These are phyloP conservation scores for Lasiosphaeria miniovina DNA, from an alignment of 495 filamentous ascomycete species.

Conservation along the genomic window DNA sequence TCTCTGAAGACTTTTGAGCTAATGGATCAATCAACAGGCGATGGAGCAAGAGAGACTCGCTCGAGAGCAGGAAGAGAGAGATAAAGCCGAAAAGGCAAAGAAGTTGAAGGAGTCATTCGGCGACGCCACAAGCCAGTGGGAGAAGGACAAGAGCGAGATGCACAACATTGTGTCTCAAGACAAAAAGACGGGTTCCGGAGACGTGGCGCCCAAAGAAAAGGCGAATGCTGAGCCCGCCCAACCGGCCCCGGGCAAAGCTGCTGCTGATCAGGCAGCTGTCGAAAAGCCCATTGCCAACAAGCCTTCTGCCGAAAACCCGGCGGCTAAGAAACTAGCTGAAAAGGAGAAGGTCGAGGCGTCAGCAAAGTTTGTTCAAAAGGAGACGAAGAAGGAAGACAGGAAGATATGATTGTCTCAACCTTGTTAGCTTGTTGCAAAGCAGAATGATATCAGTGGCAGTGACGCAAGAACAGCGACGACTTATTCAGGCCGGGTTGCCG, in stretches of 20 bases:
- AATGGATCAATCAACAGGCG: conserved; percentile 48
- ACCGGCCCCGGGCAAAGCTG: conserved; percentile 3
- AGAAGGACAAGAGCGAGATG: conserved; percentile 75
- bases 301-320: neutral
- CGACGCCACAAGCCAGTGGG: conserved; percentile 69
- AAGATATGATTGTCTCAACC: conserved; percentile 6
- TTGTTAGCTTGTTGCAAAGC: neutral
- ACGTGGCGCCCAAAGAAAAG: conserved; percentile 17
- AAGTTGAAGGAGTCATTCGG: conserved; percentile 71
- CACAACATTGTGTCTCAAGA: conserved; percentile 62
- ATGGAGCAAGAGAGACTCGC: conserved; percentile 79
- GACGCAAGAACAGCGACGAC: neutral
- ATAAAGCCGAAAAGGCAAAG: conserved; percentile 60
- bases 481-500: neutral
- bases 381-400: conserved; percentile 14
- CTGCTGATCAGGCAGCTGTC: neutral
- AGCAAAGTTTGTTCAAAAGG: conserved; percentile 5
- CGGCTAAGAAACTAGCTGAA: conserved; percentile 6
- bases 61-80: conserved; percentile 69
- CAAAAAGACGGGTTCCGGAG: conserved; percentile 19
- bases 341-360: conserved; percentile 4
- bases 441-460: neutral
- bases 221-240: neutral
- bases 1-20: conserved; percentile 14
- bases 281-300: too few relatives aligned